These are phyloP conservation scores for Williopsis jadinii DNA, from an alignment of 1,139 yeast genomes.

Conservation along the genomic window DNA sequence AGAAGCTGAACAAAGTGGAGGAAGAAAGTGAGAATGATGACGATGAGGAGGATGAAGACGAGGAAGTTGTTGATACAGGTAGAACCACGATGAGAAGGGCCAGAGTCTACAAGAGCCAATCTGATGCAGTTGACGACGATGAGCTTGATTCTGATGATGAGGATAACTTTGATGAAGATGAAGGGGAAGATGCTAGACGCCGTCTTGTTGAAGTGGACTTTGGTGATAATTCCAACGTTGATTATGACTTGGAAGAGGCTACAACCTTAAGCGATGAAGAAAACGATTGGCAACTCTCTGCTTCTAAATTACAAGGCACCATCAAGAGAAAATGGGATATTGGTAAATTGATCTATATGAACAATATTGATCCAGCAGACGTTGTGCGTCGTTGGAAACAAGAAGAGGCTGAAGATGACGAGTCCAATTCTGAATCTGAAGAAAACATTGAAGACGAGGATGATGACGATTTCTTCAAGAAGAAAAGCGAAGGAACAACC, in stretches of 20 bases:
- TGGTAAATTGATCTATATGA: constrained; percentile 71
- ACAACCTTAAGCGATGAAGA: constrained; percentile 41
- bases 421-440: constrained; percentile 28
- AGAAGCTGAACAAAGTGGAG: constrained; percentile 38
- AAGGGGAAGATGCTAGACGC: constrained; percentile 29
- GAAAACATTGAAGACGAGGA: constrained; percentile 46
- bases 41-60: constrained; percentile 26
- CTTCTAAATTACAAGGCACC: constrained; percentile 38
- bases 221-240: constrained; percentile 35
- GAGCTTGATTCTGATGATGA: constrained; percentile 32
- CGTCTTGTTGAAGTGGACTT: constrained; percentile 46
- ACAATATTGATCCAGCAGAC: constrained; percentile 67
- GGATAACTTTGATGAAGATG: constrained; percentile 22
- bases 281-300: constrained; percentile 37
- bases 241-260: constrained; percentile 30
- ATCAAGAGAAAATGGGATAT: constrained; percentile 64
- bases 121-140: constrained; percentile 46
- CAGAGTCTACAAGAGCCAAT: constrained; percentile 47
- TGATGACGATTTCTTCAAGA: constrained; percentile 63
- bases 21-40: constrained; percentile 35
- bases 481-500: constrained; percentile 29
- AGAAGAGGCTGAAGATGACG: constrained; percentile 37
- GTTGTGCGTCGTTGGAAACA: constrained; percentile 71
- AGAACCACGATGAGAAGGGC: constrained; percentile 56
- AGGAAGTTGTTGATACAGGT: constrained; percentile 38